phyloP scores from a whole-genome alignment of 1,284 basidiomycete species.

The Sanghuangporus baumii region DNA sequence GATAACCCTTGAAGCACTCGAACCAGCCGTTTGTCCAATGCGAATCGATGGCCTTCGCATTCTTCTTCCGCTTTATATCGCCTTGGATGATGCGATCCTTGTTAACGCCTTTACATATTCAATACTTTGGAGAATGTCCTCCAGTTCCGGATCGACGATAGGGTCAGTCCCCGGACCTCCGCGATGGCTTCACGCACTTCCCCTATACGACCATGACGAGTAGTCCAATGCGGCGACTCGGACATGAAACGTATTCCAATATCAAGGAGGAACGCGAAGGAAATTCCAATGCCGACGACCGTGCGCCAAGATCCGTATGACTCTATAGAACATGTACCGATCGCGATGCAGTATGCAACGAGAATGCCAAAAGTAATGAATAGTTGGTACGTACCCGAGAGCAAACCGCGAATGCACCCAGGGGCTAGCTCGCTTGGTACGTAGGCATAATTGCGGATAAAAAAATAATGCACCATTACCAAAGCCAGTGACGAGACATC shows the following conservation, averaged over 20 bases:
- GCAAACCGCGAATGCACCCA: no score
- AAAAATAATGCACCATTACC: no score
- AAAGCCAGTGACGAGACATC: no score
- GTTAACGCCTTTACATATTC: slow-evolving; percentile 26
- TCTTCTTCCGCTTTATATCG: slow-evolving; percentile 26
- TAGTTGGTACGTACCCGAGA: no score
- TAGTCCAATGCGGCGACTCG: slow-evolving; percentile 70
- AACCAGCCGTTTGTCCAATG: slow-evolving; percentile 39
- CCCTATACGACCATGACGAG: slow-evolving; percentile 37
- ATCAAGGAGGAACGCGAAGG: slow-evolving; percentile 39
- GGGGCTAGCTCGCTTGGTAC: no score
- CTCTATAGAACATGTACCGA: no score
- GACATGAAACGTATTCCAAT: slow-evolving; percentile 73
- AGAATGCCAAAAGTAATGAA: no score
- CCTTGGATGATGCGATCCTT: slow-evolving; percentile 39
- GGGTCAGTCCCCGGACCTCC: slow-evolving; percentile 50
- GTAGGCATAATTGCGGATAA: no score
- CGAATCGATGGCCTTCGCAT: slow-evolving; percentile 22
- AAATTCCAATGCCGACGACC: background rate
- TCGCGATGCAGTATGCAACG: no score
- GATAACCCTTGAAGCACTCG: slow-evolving; percentile 48
- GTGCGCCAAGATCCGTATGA: no score
- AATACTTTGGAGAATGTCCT: slow-evolving; percentile 44
- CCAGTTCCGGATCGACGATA: slow-evolving; percentile 43
- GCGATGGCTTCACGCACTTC: slow-evolving; percentile 51